Evolutionary conservation across 495 filamentous ascomycete species (phyloP), one percentile per base, ranked within the genome.

Genomic region (Hypoxylon subgilvum): DNA sequence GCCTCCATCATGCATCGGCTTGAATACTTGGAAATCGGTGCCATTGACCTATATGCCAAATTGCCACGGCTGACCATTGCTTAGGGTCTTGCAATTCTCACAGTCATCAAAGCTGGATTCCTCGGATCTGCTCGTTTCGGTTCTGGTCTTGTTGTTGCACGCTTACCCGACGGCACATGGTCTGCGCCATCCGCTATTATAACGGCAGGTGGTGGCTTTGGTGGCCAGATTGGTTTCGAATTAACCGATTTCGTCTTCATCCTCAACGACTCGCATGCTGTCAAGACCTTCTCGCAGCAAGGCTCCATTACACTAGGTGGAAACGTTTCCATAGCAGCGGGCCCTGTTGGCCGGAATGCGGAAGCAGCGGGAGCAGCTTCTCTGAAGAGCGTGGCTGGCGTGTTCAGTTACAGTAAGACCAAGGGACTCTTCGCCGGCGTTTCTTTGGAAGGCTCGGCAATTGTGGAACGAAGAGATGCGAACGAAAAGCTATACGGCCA

Each of bases 191-290:
- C 89, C 12, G 95, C 94, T 14, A 96, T 98, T 58, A 85, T 86
- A 44, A 94, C 90, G 14, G 89, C 88, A 18, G 94, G 94, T 63
- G 95, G 88, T 50, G 94, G 94, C 19, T 92, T 97, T 61, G 94
- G 94, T 63, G 93, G 94, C 16, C 94, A 98, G 72, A 96, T 98
- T 68, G 94, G 94, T 23, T 93, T 96, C 77, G 94, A 98, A 73
- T 77, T 98, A 55, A 97, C 95, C 34, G 94, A 98, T 70, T 97
- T 98, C 70, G 95, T 98, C 65, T 97, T 98, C 79, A 96, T 97
- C 54, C 85, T 98, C 42, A 98, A 98, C 73, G 94, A 98, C 69
- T 82, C 86, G 32, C 84, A 82, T 32, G 94, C 94, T 18, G 94
- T 98, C 32, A 90, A 89, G 69, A 94, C 94, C 28, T 97, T 97